Conservation (phyloP, 129 eudicot genomes). For the Flaveria trinervia region DNA sequence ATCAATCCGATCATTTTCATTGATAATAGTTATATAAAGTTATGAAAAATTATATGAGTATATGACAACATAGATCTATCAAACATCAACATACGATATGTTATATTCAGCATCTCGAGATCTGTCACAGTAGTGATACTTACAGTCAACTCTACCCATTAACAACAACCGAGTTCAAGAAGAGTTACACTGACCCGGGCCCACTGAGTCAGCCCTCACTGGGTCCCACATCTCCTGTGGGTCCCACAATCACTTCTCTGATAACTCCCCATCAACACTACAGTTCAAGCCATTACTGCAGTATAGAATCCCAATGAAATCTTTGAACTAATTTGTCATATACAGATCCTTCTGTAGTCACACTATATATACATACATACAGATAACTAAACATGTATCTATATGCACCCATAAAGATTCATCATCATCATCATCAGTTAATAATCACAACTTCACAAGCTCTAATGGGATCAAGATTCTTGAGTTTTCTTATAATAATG, state of each 20-base stretch:
- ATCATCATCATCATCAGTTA: slow-evolving; percentile 8
- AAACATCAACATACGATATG: neutral
- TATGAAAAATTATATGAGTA: too few relatives aligned
- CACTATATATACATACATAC: slow-evolving; percentile 11
- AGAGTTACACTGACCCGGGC: neutral
- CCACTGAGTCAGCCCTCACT: neutral
- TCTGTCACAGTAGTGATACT: neutral
- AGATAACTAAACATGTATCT: neutral
- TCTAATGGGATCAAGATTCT: slow-evolving; percentile 36
- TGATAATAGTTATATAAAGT: too few relatives aligned
- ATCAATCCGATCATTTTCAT: too few relatives aligned
- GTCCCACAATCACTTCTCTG: slow-evolving; percentile 46
- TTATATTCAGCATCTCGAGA: too few relatives aligned
- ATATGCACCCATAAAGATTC: neutral
- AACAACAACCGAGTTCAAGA: neutral
- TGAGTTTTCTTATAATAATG: slow-evolving; percentile 27
- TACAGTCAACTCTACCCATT: neutral
- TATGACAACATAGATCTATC: neutral
- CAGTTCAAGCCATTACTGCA: slow-evolving; percentile 27
- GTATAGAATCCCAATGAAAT: slow-evolving; percentile 39
- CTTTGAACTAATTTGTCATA: slow-evolving; percentile 30
- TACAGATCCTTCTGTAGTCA: slow-evolving; percentile 14
- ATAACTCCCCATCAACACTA: slow-evolving; percentile 24
- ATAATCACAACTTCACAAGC: neutral
- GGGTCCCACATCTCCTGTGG: slow-evolving; percentile 20